A percentile compares a stretch with the other conserved stretches of the same genome.
Evolutionary conservation across 2,329 filamentous ascomycete species (phyloP).

Genomic region (Beauveria rudraprayagi): DNA sequence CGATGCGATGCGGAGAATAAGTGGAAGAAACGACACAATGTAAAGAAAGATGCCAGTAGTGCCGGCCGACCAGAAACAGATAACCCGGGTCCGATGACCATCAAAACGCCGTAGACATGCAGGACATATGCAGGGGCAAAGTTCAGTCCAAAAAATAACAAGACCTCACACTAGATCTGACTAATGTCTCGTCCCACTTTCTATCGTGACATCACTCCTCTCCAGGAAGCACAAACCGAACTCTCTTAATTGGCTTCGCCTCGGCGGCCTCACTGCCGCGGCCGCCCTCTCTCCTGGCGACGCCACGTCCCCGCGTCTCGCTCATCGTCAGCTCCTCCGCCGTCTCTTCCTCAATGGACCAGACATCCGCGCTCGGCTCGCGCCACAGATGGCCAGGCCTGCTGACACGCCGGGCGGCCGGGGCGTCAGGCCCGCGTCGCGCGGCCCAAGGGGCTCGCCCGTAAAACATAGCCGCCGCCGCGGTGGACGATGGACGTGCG

Average conservation of each 20-base stretch:
- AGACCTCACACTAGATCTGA: background rate
- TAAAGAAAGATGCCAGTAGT: background rate
- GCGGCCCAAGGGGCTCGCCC: conserved; percentile 14
- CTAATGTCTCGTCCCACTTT: background rate
- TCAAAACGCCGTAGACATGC: conserved; percentile 1
- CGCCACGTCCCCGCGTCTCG: conserved; percentile 29
- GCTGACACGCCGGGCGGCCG: conserved; percentile 19
- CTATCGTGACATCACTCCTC: conserved; percentile 20
- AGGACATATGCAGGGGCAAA: background rate
- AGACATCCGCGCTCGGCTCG: conserved; percentile 51
- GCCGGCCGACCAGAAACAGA: background rate
- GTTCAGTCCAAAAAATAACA: background rate
- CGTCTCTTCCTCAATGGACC: conserved; percentile 52
- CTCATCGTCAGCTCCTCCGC: conserved; percentile 43
- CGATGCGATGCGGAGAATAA: background rate
- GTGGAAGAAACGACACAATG: background rate
- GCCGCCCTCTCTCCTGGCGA: conserved; percentile 21
- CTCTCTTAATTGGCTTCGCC: conserved; percentile 47
- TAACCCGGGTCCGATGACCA: background rate
- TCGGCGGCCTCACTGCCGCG: conserved; percentile 13
- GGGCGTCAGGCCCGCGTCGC: conserved; percentile 1
- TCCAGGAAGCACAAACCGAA: conserved; percentile 45
- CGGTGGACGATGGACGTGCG: conserved; percentile 21
- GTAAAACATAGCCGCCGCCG: conserved; percentile 24
- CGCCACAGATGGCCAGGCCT: conserved; percentile 41